These are phyloP conservation scores for Cercophora samala DNA, from an alignment of 495 filamentous ascomycete genomes.

Conservation along the genomic window DNA sequence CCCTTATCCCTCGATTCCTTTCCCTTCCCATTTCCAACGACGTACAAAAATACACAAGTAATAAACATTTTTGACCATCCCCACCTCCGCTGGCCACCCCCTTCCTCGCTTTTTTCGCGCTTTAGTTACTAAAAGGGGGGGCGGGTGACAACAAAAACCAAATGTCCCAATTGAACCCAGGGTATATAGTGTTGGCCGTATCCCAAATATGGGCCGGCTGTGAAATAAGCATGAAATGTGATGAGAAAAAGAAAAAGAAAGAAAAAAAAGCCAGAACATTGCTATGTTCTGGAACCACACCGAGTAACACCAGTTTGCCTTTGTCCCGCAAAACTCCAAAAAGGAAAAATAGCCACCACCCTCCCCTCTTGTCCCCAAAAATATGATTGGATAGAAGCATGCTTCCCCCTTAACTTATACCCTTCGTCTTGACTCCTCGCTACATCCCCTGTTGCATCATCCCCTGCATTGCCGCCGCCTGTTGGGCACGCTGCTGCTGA, in stretches of 20 bases:
- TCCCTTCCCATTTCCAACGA: no score
- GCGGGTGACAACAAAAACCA: not conserved
- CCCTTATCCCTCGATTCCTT: no score
- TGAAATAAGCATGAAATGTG: not conserved
- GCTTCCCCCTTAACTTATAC: not conserved
- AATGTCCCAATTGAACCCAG: conserved; percentile 5
- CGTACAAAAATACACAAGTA: no score
- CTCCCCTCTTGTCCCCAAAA: no score
- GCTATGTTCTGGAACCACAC: not conserved
- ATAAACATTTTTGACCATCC: no score
- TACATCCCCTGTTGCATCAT: conserved; percentile 1
- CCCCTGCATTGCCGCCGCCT: not conserved
- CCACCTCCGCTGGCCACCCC: no score
- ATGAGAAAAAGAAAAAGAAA: not conserved
- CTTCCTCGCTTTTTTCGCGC: not conserved
- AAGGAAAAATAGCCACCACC: not conserved
- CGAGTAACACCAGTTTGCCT: not conserved
- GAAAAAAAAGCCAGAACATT: not conserved
- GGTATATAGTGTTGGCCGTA: not conserved
- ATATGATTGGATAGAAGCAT: not conserved
- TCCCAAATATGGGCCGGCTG: not conserved
- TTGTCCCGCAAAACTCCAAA: not conserved
- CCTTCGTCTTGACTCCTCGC: not conserved
- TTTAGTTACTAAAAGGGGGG: not conserved
- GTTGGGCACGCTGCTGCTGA: not conserved